Conservation (phyloP, 2,329 filamentous ascomycete genomes). For the Ascocoryne sarcoides region DNA sequence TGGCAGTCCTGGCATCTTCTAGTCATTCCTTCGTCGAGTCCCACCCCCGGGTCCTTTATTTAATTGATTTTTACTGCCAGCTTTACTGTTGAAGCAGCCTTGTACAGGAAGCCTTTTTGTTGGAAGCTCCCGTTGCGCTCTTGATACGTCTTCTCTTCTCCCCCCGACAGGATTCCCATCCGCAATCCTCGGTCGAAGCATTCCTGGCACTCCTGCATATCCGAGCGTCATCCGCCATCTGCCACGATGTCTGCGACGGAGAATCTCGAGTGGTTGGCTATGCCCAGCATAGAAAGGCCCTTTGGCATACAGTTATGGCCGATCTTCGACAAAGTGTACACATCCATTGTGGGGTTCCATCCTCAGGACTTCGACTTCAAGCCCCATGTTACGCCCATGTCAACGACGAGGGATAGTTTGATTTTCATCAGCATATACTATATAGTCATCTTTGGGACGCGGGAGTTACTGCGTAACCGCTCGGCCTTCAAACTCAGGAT, state of each 20-base stretch:
- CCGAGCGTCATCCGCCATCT: background rate
- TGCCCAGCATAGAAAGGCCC: slow-evolving; percentile 1
- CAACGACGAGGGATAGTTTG: slow-evolving; percentile 18
- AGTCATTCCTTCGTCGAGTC: background rate
- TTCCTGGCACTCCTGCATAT: background rate
- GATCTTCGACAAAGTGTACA: slow-evolving; percentile 16
- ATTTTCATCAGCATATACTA: slow-evolving; percentile 19
- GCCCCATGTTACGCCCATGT: slow-evolving; percentile 18
- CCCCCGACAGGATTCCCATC: background rate
- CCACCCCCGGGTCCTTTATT: background rate
- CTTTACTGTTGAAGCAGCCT: background rate
- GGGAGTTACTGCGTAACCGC: slow-evolving; percentile 21
- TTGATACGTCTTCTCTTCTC: background rate
- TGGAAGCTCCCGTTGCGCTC: background rate
- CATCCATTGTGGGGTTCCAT: slow-evolving; percentile 15
- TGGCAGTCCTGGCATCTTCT: background rate
- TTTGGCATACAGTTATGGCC: slow-evolving; percentile 10
- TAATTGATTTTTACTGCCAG: background rate
- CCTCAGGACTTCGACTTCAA: slow-evolving; percentile 18
- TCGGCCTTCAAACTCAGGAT: slow-evolving; percentile 18
- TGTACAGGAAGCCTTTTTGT: background rate
- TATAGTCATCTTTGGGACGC: slow-evolving; percentile 20
- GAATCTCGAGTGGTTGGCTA: background rate
- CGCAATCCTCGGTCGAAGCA: too few species aligned
- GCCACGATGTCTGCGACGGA: slow-evolving; percentile 1